These are phyloP conservation scores for Heritiera fomes DNA, from an alignment of 345 rosid species.

Conservation along the genomic window DNA sequence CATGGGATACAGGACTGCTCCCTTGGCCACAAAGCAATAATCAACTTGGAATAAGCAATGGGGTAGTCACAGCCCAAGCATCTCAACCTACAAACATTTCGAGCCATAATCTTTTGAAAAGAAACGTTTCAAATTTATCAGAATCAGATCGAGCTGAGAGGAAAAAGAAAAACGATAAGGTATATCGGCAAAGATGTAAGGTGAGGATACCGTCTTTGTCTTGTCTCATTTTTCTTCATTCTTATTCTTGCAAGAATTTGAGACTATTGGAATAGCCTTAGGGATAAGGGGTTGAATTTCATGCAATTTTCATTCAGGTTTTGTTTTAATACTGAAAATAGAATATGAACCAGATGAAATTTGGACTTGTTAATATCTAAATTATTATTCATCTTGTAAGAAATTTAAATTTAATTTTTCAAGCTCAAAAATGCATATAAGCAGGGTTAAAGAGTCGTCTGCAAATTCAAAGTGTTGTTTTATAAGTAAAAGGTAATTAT, in stretches of 20 bases:
- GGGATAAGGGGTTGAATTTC: not conserved
- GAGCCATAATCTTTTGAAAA: not conserved
- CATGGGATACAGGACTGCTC: too few species aligned
- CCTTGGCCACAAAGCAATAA: too few species aligned
- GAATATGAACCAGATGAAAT: not conserved
- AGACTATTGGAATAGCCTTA: not conserved
- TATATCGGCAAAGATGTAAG: not conserved
- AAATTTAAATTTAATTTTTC: too few species aligned
- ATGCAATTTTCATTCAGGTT: too few species aligned
- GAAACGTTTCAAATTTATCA: not conserved
- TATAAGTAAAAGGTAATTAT: too few species aligned
- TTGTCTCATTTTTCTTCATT: not conserved
- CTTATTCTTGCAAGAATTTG: not conserved
- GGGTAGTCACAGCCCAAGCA: not conserved
- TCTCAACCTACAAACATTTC: too few species aligned
- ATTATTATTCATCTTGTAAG: not conserved
- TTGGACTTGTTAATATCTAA: not conserved
- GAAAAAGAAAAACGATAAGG: not conserved
- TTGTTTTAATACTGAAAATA: too few species aligned
- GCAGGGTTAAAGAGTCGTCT: not conserved
- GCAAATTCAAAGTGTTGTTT: not conserved
- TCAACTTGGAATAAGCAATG: too few species aligned
- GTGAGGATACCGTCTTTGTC: not conserved
- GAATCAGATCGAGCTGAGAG: not conserved
- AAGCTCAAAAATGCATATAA: not conserved